phyloP scores from a whole-genome alignment of 805 yeast species.

The Candida fluviatilis region DNA sequence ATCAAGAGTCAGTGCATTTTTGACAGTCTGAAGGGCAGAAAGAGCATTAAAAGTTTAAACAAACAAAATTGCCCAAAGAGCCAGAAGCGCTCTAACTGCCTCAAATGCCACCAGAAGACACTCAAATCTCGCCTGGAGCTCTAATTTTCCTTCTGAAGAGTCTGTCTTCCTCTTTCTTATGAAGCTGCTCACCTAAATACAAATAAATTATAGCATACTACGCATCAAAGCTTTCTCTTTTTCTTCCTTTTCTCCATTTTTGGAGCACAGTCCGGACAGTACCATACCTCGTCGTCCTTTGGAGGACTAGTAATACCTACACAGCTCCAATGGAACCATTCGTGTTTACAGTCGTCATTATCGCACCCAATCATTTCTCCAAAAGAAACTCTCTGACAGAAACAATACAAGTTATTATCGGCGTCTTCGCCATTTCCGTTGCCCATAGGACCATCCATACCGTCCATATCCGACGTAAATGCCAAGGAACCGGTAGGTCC shows the following conservation, averaged over 20 bases:
- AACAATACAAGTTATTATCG: slow-evolving; percentile 62
- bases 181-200: too few species aligned
- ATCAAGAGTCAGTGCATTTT: too few species aligned
- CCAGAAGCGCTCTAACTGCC: too few species aligned
- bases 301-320: slow-evolving; percentile 89
- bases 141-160: too few species aligned
- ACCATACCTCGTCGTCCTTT: slow-evolving; percentile 78
- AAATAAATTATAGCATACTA: too few species aligned
- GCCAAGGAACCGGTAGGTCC: slow-evolving; percentile 8
- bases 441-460: slow-evolving; percentile 15
- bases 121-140: too few species aligned
- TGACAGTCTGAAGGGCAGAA: too few species aligned
- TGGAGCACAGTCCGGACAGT: slow-evolving; percentile 77
- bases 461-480: slow-evolving; percentile 10
- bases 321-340: slow-evolving; percentile 97
- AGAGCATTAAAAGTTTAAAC: too few species aligned
- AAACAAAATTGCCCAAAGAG: too few species aligned
- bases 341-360: slow-evolving; percentile 78
- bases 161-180: too few species aligned
- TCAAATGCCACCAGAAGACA: too few species aligned
- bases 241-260: slow-evolving; percentile 43
- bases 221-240: slow-evolving; percentile 31
- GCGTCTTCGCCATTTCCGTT: slow-evolving; percentile 39
- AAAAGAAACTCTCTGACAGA: slow-evolving; percentile 91
- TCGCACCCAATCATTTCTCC: slow-evolving; percentile 99